Percentiles rank a stretch among this genome's conserved stretches.
Evolutionary conservation across 352 stramenopile species (phyloP).

Genomic region (Globisporangium radiosum): DNA sequence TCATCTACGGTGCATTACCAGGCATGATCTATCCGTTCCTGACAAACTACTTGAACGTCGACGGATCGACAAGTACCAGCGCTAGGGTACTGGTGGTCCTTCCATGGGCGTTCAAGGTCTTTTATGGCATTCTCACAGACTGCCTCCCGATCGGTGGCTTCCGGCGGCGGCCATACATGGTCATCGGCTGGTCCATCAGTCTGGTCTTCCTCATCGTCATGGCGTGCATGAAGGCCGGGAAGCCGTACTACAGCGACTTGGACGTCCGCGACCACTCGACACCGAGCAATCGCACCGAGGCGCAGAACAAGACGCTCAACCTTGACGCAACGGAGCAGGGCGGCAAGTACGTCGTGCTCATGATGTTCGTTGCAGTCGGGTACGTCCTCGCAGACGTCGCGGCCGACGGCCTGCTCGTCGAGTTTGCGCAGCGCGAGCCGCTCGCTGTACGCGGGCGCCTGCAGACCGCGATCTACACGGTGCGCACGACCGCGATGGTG

Average conservation of each 20-base stretch:
- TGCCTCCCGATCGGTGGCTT: conserved; percentile 48
- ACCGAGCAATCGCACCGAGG: conserved; percentile 18
- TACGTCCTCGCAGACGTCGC: conserved; percentile 77
- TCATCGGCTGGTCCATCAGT: conserved; percentile 46
- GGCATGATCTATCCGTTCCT: conserved; percentile 49
- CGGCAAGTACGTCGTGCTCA: conserved; percentile 54
- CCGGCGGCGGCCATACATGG: conserved; percentile 56
- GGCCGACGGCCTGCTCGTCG: conserved; percentile 35
- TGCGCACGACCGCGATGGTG: conserved; percentile 27
- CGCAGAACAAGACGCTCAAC: conserved; percentile 25
- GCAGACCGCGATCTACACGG: conserved; percentile 41
- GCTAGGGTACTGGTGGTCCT: conserved; percentile 28
- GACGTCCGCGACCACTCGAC: conserved; percentile 5
- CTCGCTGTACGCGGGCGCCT: conserved; percentile 28
- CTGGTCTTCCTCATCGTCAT: conserved; percentile 37
- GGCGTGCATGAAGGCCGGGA: conserved; percentile 25
- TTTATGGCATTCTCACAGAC: conserved; percentile 56
- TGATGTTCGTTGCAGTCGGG: conserved; percentile 63
- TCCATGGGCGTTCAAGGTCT: conserved; percentile 61
- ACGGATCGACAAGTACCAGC: conserved; percentile 19
- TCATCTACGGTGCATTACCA: conserved; percentile 44
- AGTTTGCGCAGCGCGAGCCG: conserved; percentile 34
- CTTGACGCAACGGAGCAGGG: conserved; percentile 22
- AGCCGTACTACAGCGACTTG: conserved; percentile 36
- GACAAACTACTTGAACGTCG: conserved; percentile 38